These are phyloP conservation scores for Chaetoceros muelleri DNA, from an alignment of 108 stramenopile genomes.

Conservation along the genomic window DNA sequence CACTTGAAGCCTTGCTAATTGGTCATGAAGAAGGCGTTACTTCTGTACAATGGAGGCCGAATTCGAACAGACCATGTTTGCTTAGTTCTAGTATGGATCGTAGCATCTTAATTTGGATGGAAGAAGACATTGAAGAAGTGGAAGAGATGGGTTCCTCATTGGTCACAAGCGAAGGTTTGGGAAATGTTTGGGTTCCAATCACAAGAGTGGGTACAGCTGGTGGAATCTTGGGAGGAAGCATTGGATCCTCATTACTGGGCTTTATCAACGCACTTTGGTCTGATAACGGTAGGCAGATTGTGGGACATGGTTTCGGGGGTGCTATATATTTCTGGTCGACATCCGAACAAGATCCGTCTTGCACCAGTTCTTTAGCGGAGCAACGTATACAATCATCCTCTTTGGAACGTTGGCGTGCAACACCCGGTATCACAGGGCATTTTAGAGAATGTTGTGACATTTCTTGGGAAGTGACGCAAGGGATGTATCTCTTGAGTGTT, in stretches of 20 bases:
- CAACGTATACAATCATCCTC: slow-evolving; percentile 9
- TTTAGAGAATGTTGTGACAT: slow-evolving; percentile 63
- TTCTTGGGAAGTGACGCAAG: slow-evolving; percentile 61
- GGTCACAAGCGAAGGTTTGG: neutral
- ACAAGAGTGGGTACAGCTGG: slow-evolving; percentile 84
- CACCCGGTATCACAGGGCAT: slow-evolving; percentile 76
- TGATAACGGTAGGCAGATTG: slow-evolving; percentile 30
- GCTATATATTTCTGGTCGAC: slow-evolving; percentile 59
- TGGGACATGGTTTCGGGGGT: slow-evolving; percentile 82
- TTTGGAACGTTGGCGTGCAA: slow-evolving; percentile 47
- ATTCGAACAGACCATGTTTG: slow-evolving; percentile 21
- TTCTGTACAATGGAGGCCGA: slow-evolving; percentile 50
- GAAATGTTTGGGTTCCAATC: slow-evolving; percentile 70
- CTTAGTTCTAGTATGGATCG: slow-evolving; percentile 81
- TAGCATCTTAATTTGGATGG: slow-evolving; percentile 70
- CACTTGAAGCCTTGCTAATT: slow-evolving; percentile 70
- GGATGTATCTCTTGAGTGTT: slow-evolving; percentile 67
- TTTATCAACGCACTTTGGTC: slow-evolving; percentile 42
- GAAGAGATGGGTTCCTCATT: neutral
- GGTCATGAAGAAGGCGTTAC: slow-evolving; percentile 83
- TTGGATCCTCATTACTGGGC: slow-evolving; percentile 68
- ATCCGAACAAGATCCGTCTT: neutral
- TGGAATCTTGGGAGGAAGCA: slow-evolving; percentile 72
- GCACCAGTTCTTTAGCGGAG: no score
- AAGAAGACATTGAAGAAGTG: slow-evolving; percentile 10